phyloP scores from a whole-genome alignment of 345 rosid genomes.

The Hirschfeldia incana region DNA sequence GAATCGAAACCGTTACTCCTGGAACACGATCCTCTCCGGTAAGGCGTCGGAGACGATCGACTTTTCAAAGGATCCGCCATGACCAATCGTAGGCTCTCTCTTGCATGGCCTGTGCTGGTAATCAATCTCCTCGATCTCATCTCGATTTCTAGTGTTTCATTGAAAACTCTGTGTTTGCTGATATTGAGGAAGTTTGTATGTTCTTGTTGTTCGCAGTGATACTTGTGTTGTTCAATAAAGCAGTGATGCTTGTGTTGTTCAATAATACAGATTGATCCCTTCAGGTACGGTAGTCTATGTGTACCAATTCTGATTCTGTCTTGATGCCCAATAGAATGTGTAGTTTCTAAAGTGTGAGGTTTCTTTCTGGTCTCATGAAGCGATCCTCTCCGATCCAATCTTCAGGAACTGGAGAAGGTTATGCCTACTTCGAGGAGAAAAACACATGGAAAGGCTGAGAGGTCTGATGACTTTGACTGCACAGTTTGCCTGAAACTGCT shows the following conservation, averaged over 20 bases:
- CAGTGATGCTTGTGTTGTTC: too few species aligned
- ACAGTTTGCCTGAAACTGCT: slow-evolving; percentile 88
- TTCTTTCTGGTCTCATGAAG: slow-evolving; percentile 60
- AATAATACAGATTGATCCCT: slow-evolving; percentile 89
- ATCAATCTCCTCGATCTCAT: too few species aligned
- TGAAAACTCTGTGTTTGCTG: too few species aligned
- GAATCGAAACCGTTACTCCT: slow-evolving; percentile 37
- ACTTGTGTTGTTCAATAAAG: too few species aligned
- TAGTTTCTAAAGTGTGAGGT: slow-evolving; percentile 22
- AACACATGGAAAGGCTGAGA: slow-evolving; percentile 54
- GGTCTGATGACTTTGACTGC: slow-evolving; percentile 87
- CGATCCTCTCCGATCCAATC: slow-evolving; percentile 70
- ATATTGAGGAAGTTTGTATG: too few species aligned
- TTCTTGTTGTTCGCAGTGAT: too few species aligned
- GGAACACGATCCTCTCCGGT: slow-evolving; percentile 50
- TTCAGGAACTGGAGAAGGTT: slow-evolving; percentile 59
- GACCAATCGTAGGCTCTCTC: too few species aligned
- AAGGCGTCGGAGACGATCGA: too few species aligned
- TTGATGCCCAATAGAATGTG: slow-evolving; percentile 11
- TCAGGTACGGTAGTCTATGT: slow-evolving; percentile 51
- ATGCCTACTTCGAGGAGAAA: slow-evolving; percentile 39
- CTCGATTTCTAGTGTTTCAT: too few species aligned
- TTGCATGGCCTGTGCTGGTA: too few species aligned
- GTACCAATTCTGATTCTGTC: slow-evolving; percentile 8
- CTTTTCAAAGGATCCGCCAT: too few species aligned